Evolutionary conservation across 148 eudicot species (phyloP), one percentile per base, ranked within the genome.

Genomic region (Gaultheria prostrata): DNA sequence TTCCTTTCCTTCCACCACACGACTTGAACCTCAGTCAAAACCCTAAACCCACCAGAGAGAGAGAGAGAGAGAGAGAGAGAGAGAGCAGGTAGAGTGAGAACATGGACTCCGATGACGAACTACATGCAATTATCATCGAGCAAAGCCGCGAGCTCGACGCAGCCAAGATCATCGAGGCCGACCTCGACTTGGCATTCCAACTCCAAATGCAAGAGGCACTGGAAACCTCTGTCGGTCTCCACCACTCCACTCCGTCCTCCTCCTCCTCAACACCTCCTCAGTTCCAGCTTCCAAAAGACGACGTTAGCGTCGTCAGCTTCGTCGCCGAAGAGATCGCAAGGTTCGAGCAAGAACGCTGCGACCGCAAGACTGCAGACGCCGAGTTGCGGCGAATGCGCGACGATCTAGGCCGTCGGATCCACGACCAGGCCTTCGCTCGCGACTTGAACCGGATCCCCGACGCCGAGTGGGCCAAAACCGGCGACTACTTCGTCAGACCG

Each of bases 171-270:
- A 20, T 89, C 72, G 92, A 93, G 21, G 85, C 91, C 43, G 97
- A 93, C 86, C 84, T 85, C 73, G 90, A 93, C 45, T 59, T 91
- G 67, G 92, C 91, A 30, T 92, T 76, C 83, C 83, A 76, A 24
- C 89, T 93, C 77, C 97, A 93, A 82, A 85, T 92, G 82, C 84
- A 91, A 53, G 97, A 93, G 85, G 95, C 95, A 85, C 78, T 93
- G 70, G 69, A 84, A 35, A 92, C 93, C 35, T 92, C 93, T 12
- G 87, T 89, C 87, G 50, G 91, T 50, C 82, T 80, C 70, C 85
- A 83, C 49, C 86, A 89, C 53, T 82, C 93, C 53, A 46, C 89
- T 1, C 50, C 92, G 6, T 57, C 88, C 26, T 39, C 88, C 26
- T 39, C 91, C 65, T n/a, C 4, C 10, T 9, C 32, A 63, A 9